Conservation (phyloP, 2,329 filamentous ascomycete species). For the Fusarium drepaniforme region DNA sequence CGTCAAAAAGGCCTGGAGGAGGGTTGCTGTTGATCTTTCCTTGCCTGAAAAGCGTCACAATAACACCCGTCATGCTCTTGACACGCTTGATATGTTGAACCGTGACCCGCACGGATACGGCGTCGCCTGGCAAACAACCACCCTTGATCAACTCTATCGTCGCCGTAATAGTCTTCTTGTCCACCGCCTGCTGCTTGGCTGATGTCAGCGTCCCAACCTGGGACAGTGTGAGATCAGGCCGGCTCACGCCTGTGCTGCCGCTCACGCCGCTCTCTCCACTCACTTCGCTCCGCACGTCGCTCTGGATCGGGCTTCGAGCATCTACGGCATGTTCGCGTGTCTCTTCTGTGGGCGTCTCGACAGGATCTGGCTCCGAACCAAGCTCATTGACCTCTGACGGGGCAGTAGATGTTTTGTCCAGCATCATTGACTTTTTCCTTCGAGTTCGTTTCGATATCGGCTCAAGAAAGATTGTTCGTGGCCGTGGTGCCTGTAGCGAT, state of each 20-base stretch:
- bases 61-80: constrained; percentile 92
- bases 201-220: constrained; percentile 48
- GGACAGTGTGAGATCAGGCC: constrained; percentile 57
- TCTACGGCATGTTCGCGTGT: constrained; percentile 51
- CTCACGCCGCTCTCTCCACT: constrained; percentile 79
- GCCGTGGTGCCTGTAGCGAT: constrained; percentile 77
- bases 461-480: constrained; percentile 87
- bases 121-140: constrained; percentile 88
- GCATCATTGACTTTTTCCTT: constrained; percentile 66
- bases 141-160: constrained; percentile 85
- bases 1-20: constrained; percentile 61
- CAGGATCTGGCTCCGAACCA: constrained; percentile 51
- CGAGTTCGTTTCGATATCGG: constrained; percentile 80
- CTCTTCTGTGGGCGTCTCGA: constrained; percentile 57
- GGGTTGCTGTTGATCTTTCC: constrained; percentile 87
- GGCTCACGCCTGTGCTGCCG: constrained; percentile 72
- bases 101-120: constrained; percentile 81
- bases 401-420: constrained; percentile 60
- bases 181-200: constrained; percentile 59
- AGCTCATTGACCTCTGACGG: constrained; percentile 54
- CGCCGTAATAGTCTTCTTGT: constrained; percentile 85
- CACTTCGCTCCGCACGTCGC: constrained; percentile 74
- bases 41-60: constrained; percentile 91
- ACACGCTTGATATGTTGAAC: constrained; percentile 91
- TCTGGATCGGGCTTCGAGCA: constrained; percentile 58